A percentile compares a stretch with the other conserved stretches of the same genome.
These are phyloP conservation scores for Agrocybe praecox DNA, from an alignment of 768 basidiomycete genomes.

Conservation along the genomic window DNA sequence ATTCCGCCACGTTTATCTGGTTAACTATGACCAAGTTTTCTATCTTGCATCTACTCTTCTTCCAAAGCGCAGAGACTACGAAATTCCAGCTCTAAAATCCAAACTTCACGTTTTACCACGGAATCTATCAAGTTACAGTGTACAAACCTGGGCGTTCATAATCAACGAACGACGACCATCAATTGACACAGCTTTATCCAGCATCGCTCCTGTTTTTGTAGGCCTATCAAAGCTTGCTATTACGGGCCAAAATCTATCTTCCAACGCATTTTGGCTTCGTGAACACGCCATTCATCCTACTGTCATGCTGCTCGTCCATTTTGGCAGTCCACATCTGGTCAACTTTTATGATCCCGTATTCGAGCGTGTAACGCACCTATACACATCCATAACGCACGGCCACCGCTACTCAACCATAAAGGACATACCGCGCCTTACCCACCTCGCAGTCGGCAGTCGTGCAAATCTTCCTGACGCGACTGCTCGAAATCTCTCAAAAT, in stretches of 20 bases:
- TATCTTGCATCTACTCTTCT: slow-evolving; percentile 31
- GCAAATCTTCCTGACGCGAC: slow-evolving; percentile 19
- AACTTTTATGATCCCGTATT: slow-evolving; percentile 37
- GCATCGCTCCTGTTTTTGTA: slow-evolving; percentile 31
- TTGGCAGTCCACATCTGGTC: slow-evolving; percentile 33
- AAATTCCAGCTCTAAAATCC: slow-evolving; percentile 28
- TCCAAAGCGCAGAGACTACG: slow-evolving; percentile 25
- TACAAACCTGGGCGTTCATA: slow-evolving; percentile 32
- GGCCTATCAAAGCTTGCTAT: slow-evolving; percentile 33
- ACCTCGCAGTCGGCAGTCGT: slow-evolving; percentile 35
- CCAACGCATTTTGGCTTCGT: slow-evolving; percentile 37
- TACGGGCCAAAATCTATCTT: slow-evolving; percentile 31
- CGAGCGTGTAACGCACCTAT: slow-evolving; percentile 34
- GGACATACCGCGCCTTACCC: slow-evolving; percentile 33
- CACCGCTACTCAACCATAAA: slow-evolving; percentile 30
- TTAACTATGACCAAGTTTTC: slow-evolving; percentile 25
- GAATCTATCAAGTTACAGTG: slow-evolving; percentile 31
- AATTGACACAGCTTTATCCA: slow-evolving; percentile 32
- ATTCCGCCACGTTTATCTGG: slow-evolving; percentile 30
- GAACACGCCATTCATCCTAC: slow-evolving; percentile 30
- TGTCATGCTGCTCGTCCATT: slow-evolving; percentile 32
- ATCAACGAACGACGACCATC: slow-evolving; percentile 33
- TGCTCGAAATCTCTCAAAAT: slow-evolving; percentile 14
- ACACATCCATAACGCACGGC: slow-evolving; percentile 31
- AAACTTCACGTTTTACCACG: slow-evolving; percentile 29